Base-by-base conservation (phyloP, 2,329 filamentous ascomycete species). In the Talaromyces sp. region DNA sequence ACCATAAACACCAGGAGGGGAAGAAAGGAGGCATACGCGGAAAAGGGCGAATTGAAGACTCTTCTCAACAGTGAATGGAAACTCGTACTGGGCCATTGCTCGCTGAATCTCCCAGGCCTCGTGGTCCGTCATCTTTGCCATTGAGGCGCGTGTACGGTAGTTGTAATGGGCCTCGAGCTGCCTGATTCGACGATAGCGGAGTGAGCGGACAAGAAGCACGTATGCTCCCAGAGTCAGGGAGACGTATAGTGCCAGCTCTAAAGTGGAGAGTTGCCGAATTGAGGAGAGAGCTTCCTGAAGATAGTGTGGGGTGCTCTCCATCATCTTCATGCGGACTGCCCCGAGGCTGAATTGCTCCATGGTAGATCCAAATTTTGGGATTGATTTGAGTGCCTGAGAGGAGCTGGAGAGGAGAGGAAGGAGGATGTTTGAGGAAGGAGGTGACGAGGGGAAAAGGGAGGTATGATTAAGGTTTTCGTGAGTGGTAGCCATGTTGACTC, bases 11-110 rank as follows among this genome's bases (percentile, higher is more conserved):
- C 5, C n/a, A 47, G 36, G 22, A 5, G 22, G 2, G 53, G 22
- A 22, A 8, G 40, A n/a, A n/a, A 19, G 17, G 13, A 19, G 10
- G 51, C 74, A 40, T 66, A 84, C 83, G 75, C 83, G 83, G 72
- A 88, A 87, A 5, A 89, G 77, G 1, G 86, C 85, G 72, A 88
- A 87, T 64, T 86, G 82, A 5, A 87, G 73, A 1, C 84, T 79
- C 59, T 82, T 85, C 13, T 78, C 72, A 62, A 77, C 82, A 0
- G 82, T 78, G 58, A 79, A 81, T 0, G 86, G 86, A 67, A 89
- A 89, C 69, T 89, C 86, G 3, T 83, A 75, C 59, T 82, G 75
- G 2, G 76, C 73, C 2, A 86, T 63, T 22, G 76, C 75, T 60
- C 73, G 76, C 43, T 83, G 76, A 58, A 88, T 86, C 47, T 79